These are phyloP conservation scores for Pseudonitzschia multistriata DNA, from an alignment of 108 stramenopile species.

Conservation along the genomic window DNA sequence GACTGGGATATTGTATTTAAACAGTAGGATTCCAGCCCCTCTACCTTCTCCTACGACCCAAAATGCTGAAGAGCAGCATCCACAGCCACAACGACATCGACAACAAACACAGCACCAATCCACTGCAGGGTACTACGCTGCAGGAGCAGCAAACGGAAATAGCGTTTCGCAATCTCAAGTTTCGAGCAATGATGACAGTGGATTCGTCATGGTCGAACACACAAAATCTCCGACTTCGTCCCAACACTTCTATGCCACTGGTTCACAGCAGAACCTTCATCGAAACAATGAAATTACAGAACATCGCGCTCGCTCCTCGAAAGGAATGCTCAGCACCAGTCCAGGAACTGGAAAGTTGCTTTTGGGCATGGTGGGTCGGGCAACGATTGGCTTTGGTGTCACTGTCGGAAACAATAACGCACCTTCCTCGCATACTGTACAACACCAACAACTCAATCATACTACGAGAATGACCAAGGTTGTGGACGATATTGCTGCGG, in stretches of 20 bases:
- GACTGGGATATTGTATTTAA: neutral
- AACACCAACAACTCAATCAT: slow-evolving; percentile 7
- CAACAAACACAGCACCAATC: slow-evolving; percentile 13
- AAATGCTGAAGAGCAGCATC: neutral
- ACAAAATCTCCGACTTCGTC: slow-evolving; percentile 20
- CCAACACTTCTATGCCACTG: slow-evolving; percentile 18
- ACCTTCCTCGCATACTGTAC: neutral
- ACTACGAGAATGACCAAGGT: slow-evolving; percentile 20
- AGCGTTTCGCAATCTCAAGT: slow-evolving; percentile 46
- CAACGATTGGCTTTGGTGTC: slow-evolving; percentile 23
- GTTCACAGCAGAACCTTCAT: neutral
- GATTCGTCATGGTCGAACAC: slow-evolving; percentile 86
- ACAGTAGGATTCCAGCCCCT: slow-evolving; percentile 5
- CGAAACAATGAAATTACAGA: neutral
- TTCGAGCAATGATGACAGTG: slow-evolving; percentile 46
- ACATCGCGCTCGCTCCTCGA: slow-evolving; percentile 27
- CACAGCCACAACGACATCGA: slow-evolving; percentile 9
- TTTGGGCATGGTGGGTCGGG: slow-evolving; percentile 56
- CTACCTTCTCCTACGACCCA: slow-evolving; percentile 10
- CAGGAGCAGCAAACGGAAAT: neutral
- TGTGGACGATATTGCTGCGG: slow-evolving; percentile 58
- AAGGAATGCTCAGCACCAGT: slow-evolving; percentile 85
- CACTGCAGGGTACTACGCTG: neutral
- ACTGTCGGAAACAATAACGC: slow-evolving; percentile 13
- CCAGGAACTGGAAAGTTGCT: slow-evolving; percentile 87